Base-by-base conservation (phyloP, 2,329 filamentous ascomycete species). In the Fusarium circinatum region DNA sequence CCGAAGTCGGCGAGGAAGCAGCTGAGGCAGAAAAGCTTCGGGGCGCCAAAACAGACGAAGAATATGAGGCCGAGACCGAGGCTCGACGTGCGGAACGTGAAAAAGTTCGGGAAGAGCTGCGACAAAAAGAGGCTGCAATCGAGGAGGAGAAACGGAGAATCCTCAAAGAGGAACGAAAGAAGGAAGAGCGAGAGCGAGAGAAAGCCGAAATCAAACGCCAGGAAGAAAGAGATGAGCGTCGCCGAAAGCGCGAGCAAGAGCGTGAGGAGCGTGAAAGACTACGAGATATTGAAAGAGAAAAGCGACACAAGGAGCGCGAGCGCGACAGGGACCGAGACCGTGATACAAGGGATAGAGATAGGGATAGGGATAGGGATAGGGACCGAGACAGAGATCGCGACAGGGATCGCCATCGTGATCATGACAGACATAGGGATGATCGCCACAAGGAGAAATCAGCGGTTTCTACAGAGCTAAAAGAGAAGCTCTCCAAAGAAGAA, bases 11-110 rank as follows among this genome's bases (percentile, higher is more conserved):
- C 32, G 86, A 89, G 47, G 92, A 93, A 63, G 89, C 87, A 5
- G 93, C 93, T 7, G 87, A 87, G 34, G 88, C 89, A 26, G 93
- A 96, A 79, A 84, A 89, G 47, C 74, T 84, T 15, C 89, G 88
- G 60, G 93, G 93, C 24, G 85, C 89, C 54, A 95, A 93, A 81
- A 93, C 90, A 3, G 93, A 96, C 75, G 89, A 91, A 62, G 90
- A 92, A 55, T 96, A 95, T 80, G 90, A 89, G 3, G 87, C 87
- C 52, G 92, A 94, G 67, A 91, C 91, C 5, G 87, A 89, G 15
- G 85, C 84, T 12, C 89, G 90, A 56, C 85, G 88, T 39, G 85
- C 86, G 14, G 89, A 91, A 62, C 89, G 93, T 17, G 89, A 91
- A 70, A 87, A 86, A 39, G 84, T 90, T 15, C 86, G 90, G 62